phyloP scores from a whole-genome alignment of 352 stramenopile genomes.

The Peronosclerospora sorghi region DNA sequence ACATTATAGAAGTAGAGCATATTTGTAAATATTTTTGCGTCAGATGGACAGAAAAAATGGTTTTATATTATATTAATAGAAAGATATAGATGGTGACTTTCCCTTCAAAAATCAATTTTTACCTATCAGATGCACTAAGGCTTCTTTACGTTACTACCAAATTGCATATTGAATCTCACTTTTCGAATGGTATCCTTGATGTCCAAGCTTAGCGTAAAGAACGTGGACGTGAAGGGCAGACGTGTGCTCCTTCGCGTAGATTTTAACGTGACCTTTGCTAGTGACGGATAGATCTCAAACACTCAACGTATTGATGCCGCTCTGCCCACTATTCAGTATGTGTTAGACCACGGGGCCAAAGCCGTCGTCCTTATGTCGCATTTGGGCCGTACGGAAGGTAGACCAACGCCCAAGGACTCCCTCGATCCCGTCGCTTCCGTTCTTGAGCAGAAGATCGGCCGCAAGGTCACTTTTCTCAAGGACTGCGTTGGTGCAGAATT shows the following conservation, averaged over 20 bases:
- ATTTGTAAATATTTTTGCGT: too few relatives aligned
- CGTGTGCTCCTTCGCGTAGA: conserved; percentile 98
- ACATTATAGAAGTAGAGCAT: too few relatives aligned
- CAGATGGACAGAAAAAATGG: too few relatives aligned
- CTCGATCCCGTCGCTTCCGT: conserved; percentile 89
- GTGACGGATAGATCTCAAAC: conserved; percentile 93
- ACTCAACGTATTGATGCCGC: conserved; percentile 97
- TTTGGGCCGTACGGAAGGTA: conserved; percentile 94
- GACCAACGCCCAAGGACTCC: conserved; percentile 91
- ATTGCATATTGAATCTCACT: too few relatives aligned
- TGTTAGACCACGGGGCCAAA: conserved; percentile 95
- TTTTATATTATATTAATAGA: too few relatives aligned
- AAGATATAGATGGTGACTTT: too few relatives aligned
- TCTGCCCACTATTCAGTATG: conserved; percentile 95
- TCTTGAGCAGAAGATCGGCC: conserved; percentile 88
- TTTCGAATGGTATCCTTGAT: too few relatives aligned
- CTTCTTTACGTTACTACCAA: too few relatives aligned
- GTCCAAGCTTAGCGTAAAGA: conserved; percentile 85
- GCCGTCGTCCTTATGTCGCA: conserved; percentile 98
- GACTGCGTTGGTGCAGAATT: conserved; percentile 93
- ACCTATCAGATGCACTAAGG: too few relatives aligned
- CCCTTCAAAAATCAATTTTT: too few relatives aligned
- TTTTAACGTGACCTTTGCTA: conserved; percentile 97
- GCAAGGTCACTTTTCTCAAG: conserved; percentile 88
- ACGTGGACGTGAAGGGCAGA: conserved; percentile 93